Evolutionary conservation across 2,329 filamentous ascomycete species (phyloP).

Genomic region (Pestalotiopsis sp.): DNA sequence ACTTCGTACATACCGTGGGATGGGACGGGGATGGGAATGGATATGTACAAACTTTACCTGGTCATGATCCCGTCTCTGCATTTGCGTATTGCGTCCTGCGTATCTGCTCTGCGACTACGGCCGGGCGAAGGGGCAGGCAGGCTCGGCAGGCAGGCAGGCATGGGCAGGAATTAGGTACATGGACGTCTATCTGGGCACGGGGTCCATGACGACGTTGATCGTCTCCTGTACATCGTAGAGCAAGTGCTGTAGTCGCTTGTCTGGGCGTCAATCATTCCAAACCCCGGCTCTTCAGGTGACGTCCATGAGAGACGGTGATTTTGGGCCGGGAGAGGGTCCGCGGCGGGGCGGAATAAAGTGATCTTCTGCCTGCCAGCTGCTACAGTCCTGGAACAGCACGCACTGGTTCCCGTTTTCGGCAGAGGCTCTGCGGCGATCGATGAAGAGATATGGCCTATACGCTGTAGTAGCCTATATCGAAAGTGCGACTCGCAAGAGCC

Average conservation of each 20-base stretch:
- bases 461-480: not conserved
- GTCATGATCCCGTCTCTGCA: not conserved
- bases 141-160: not conserved
- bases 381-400: not conserved
- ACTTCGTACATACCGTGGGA: not conserved
- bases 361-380: not conserved
- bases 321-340: not conserved
- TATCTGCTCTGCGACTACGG: not conserved
- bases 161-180: too few species aligned
- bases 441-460: not conserved
- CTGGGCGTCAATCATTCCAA: not conserved
- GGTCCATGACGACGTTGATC: not conserved
- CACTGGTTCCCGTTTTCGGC: slow-evolving; percentile 3
- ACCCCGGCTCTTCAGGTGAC: not conserved
- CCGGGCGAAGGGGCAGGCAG: not conserved
- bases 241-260: not conserved
- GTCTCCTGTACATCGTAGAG: not conserved
- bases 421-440: not conserved
- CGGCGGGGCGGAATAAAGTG: slow-evolving; percentile 1
- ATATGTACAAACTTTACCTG: not conserved
- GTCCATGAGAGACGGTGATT: not conserved
- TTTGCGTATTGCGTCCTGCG: not conserved
- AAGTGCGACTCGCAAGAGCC: not conserved
- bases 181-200: not conserved
- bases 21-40: too few species aligned